Evolutionary conservation across 495 filamentous ascomycete species (phyloP).

Genomic region (Halenospora varia): DNA sequence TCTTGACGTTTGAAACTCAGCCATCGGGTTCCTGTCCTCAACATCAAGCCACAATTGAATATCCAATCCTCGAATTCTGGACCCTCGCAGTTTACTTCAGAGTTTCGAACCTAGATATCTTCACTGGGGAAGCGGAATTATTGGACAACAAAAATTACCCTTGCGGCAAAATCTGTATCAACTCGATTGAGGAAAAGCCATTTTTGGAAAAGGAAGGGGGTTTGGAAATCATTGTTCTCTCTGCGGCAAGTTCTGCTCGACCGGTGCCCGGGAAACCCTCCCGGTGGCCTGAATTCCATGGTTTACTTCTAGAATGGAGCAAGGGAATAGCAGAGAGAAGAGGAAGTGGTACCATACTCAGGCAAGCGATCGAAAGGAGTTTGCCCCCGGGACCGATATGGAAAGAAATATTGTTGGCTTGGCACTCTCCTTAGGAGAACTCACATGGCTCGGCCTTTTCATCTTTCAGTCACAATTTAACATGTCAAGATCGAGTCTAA

Average conservation of each 20-base stretch:
- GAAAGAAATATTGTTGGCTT: constrained; percentile 6
- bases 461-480: no score
- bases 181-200: not conserved
- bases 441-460: no score
- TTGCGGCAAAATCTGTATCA: not conserved
- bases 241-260: not conserved
- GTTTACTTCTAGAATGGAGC: constrained; percentile 14
- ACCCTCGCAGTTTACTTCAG: constrained; percentile 1
- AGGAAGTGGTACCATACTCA: constrained; percentile 9
- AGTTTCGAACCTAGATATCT: not conserved
- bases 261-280: no score
- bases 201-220: not conserved
- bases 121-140: not conserved
- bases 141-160: not conserved
- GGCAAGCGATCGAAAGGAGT: not conserved
- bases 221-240: not conserved
- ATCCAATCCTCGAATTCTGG: constrained; percentile 11
- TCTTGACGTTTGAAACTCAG: not conserved
- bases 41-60: not conserved
- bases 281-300: no score
- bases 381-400: constrained; percentile 13
- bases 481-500: no score
- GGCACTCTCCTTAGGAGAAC: no score
- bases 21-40: not conserved
- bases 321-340: constrained; percentile 13